A percentile compares a stretch with the other conserved stretches of the same genome.
Evolutionary conservation across 1,139 yeast genomes (phyloP).

Genomic region (Saccharomycopsis crataegensis): DNA sequence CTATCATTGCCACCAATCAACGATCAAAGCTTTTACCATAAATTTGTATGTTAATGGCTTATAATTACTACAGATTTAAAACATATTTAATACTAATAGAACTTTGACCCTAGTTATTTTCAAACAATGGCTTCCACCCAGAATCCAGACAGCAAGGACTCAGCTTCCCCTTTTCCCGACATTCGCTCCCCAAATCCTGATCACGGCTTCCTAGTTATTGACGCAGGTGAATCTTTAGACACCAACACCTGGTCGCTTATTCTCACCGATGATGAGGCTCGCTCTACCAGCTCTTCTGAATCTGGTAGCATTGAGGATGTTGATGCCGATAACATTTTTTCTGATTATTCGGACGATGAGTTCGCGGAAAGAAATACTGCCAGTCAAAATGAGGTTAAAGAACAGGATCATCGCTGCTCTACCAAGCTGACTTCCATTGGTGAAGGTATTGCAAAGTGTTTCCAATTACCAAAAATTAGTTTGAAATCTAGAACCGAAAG

Average conservation of each 20-base stretch:
- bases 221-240: too few species aligned
- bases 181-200: too few species aligned
- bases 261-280: slow-evolving; percentile 16
- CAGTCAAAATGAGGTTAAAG: neutral
- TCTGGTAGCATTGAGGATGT: neutral
- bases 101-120: too few species aligned
- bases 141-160: too few species aligned
- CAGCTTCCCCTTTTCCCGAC: too few species aligned
- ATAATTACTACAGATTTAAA: too few species aligned
- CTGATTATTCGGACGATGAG: slow-evolving; percentile 5
- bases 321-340: slow-evolving; percentile 3
- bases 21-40: too few species aligned
- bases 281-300: slow-evolving; percentile 13
- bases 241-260: slow-evolving; percentile 14
- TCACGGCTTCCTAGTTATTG: too few species aligned
- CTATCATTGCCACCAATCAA: too few species aligned
- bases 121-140: too few species aligned
- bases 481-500: neutral
- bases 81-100: too few species aligned
- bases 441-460: neutral
- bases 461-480: neutral
- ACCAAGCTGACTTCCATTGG: neutral
- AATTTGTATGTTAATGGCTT: too few species aligned
- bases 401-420: neutral
- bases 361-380: neutral